These are phyloP conservation scores for Ceratopteris richardii DNA, from an alignment of 75 land plant genomes.

Conservation along the genomic window DNA sequence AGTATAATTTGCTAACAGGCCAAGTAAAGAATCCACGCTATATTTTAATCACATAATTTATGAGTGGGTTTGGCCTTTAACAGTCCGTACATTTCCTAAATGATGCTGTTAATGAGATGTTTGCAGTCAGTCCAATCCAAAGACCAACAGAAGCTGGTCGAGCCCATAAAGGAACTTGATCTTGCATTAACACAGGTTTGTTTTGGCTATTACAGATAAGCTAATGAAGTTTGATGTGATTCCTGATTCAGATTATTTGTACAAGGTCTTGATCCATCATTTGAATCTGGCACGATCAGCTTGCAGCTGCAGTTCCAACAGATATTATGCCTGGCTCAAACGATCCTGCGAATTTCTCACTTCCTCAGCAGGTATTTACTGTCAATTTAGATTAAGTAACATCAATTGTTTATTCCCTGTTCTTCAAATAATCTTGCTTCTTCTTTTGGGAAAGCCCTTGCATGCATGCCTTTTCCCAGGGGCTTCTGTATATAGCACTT, in stretches of 20 bases:
- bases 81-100: neutral
- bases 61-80: too few species aligned
- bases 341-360: constrained; percentile 93
- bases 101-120: neutral
- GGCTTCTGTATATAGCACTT: constrained; percentile 72
- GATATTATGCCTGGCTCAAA: constrained; percentile 94
- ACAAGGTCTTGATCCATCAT: neutral
- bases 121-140: constrained; percentile 61
- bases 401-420: constrained; percentile 3
- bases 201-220: neutral
- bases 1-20: constrained; percentile 51
- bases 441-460: constrained; percentile 55
- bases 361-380: constrained; percentile 86
- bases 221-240: too few species aligned
- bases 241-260: too few species aligned
- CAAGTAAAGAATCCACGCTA: constrained; percentile 45
- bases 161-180: constrained; percentile 92
- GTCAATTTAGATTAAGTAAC: too few species aligned
- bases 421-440: neutral
- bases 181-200: constrained; percentile 77
- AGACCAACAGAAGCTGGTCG: constrained; percentile 65
- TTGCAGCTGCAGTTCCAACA: constrained; percentile 79
- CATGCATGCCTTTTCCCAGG: constrained; percentile 90
- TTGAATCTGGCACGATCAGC: constrained; percentile 30
- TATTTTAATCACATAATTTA: neutral